A percentile compares a stretch with the other conserved stretches of the same genome.
These are phyloP conservation scores for Fusarium sp. DNA, from an alignment of 2,329 filamentous ascomycete species.

Conservation along the genomic window DNA sequence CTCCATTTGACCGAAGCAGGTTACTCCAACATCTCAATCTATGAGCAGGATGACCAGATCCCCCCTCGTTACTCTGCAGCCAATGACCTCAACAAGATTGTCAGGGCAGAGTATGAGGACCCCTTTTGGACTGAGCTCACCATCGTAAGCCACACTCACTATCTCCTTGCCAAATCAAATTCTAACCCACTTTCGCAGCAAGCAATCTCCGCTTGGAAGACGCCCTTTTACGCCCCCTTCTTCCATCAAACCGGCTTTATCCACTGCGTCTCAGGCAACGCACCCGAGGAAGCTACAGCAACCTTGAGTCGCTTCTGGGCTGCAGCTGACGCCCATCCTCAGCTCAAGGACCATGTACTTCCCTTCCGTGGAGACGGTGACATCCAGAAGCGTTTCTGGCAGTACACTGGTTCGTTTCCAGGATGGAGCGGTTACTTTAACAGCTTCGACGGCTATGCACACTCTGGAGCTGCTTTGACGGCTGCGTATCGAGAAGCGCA, in stretches of 20 bases:
- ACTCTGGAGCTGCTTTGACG: slow-evolving; percentile 62
- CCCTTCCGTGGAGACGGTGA: slow-evolving; percentile 34
- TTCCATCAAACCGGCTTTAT: slow-evolving; percentile 57
- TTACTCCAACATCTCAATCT: slow-evolving; percentile 58
- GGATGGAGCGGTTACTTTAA: slow-evolving; percentile 70
- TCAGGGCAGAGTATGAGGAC: slow-evolving; percentile 68
- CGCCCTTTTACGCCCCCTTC: slow-evolving; percentile 62
- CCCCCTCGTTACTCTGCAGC: slow-evolving; percentile 63
- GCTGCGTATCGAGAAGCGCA: slow-evolving; percentile 57
- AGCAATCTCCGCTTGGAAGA: slow-evolving; percentile 64
- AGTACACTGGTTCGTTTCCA: slow-evolving; percentile 58
- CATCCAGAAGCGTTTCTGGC: slow-evolving; percentile 47
- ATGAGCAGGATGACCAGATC: slow-evolving; percentile 52
- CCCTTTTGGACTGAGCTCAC: slow-evolving; percentile 65
- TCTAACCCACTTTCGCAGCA: slow-evolving; percentile 33
- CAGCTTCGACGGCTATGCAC: slow-evolving; percentile 65
- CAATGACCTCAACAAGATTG: slow-evolving; percentile 71
- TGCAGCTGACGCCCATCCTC: slow-evolving; percentile 51
- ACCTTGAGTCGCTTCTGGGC: slow-evolving; percentile 56
- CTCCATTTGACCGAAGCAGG: slow-evolving; percentile 55
- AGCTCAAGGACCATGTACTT: slow-evolving; percentile 51
- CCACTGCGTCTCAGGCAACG: slow-evolving; percentile 59
- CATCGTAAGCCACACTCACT: slow-evolving; percentile 50
- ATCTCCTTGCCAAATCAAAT: background rate
- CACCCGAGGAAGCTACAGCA: slow-evolving; percentile 58